A percentile compares a stretch with the other conserved stretches of the same genome.
Evolutionary conservation across 495 filamentous ascomycete species (phyloP).

Genomic region (Aspergillus indologenus): DNA sequence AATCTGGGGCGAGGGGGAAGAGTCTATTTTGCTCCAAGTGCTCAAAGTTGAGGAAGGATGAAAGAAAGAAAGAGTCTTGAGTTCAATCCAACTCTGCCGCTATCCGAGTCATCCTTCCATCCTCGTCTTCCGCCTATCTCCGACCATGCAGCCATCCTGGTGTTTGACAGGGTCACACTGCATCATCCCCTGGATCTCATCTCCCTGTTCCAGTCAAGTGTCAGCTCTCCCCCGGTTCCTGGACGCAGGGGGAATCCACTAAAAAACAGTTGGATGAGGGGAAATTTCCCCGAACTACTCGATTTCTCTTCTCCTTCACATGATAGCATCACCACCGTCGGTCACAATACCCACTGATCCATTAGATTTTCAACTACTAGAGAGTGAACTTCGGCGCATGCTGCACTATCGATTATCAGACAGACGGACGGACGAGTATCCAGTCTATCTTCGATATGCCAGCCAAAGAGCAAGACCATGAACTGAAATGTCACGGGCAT

Average conservation of each 20-base stretch:
- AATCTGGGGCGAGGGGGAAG: not conserved
- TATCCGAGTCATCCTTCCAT: constrained; percentile 1
- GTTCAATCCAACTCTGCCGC: not conserved
- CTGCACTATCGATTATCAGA: not conserved
- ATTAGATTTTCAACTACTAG: not conserved
- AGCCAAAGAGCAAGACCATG: not conserved
- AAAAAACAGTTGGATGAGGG: not conserved
- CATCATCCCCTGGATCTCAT: not conserved
- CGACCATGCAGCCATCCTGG: not conserved
- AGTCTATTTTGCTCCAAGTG: not conserved
- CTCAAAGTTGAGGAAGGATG: too few species aligned
- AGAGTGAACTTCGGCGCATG: not conserved
- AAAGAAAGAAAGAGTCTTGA: too few species aligned
- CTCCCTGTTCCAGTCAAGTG: not conserved
- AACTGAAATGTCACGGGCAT: not conserved
- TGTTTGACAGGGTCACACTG: constrained; percentile 6
- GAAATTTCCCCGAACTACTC: not conserved
- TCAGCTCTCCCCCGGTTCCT: constrained; percentile 1
- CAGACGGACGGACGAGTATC: too few species aligned
- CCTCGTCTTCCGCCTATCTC: not conserved
- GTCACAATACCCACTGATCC: constrained; percentile 11
- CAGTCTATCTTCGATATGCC: too few species aligned
- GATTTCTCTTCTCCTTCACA: constrained; percentile 8
- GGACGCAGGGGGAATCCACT: constrained; percentile 1
- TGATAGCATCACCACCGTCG: constrained; percentile 19